Evolutionary conservation across 768 basidiomycete species (phyloP).

Genomic region (Panellus pusillus): DNA sequence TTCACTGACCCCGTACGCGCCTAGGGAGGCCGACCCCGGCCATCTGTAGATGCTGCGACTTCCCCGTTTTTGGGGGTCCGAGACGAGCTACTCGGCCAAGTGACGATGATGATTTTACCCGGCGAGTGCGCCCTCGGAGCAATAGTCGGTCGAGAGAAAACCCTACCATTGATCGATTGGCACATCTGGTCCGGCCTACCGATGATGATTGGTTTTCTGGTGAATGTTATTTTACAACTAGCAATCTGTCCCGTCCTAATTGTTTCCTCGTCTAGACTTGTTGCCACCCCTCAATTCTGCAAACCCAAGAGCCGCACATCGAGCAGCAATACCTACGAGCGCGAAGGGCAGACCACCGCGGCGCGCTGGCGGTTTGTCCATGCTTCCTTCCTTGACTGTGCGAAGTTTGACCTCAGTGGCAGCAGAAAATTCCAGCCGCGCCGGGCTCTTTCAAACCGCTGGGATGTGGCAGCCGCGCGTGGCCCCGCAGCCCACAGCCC

Average conservation of each 20-base stretch:
- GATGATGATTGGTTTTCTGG: background rate
- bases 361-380: background rate
- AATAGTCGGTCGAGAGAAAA: conserved; percentile 3
- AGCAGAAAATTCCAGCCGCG: background rate
- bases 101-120: background rate
- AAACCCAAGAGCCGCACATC: background rate
- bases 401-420: background rate
- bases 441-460: background rate
- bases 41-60: conserved; percentile 7
- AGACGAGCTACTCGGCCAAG: background rate
- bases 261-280: background rate
- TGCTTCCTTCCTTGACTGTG: background rate
- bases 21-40: conserved; percentile 3
- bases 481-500: conserved; percentile 18
- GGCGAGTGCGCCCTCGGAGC: conserved; percentile 5
- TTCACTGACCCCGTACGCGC: background rate
- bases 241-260: background rate
- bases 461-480: conserved; percentile 16
- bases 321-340: background rate
- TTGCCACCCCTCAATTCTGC: background rate
- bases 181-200: background rate
- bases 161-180: background rate
- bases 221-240: background rate
- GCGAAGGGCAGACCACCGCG: background rate
- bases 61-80: conserved; percentile 6